Evolutionary conservation across 2,329 filamentous ascomycete species (phyloP), one percentile per base, ranked within the genome.

Genomic region (Metarhizium anisopliae): DNA sequence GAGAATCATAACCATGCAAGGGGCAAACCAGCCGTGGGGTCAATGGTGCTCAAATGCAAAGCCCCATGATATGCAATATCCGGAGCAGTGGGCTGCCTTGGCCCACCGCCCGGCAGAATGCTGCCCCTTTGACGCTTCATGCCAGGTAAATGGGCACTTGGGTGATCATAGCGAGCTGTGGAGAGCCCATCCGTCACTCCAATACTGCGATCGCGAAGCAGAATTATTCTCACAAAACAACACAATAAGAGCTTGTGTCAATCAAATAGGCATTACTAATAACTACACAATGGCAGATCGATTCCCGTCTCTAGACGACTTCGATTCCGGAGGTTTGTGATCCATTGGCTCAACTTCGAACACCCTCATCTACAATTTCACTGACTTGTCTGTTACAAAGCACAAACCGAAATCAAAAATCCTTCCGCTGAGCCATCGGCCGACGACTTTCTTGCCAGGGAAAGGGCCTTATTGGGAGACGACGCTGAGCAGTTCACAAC

Each of bases 401-500:
- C 85, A 67, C 85, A 89, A 74, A 86, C 86, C 55, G 82, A 83
- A 62, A 78, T 80, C 68, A 80, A 78, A 72, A 78, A 76, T 55
- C 72, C 83, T 42, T 77, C 79, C 59, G 79, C 77, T 59, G 76
- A 80, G 10, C 77, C 82, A 35, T 85, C 86, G 36, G 78, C 82
- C 59, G 85, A 90, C 67, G 90, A 96, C 73, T 97, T 99, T 71
- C 83, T 97, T 51, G 85, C 89, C 60, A 89, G 93, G 63, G 94
- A 99, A 76, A 90, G 91, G 68, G 94, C 91, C 59, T 74, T 87
- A 18, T 84, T 99, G 7, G 94, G 94, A 62, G 94, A 96, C 60
- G 94, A 97, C 71, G 94, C 94, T 58, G 83, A 91, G 65, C 89
- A 92, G 76, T 99, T 99, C 72, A 80, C 87, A 60, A 88, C 89